Evolutionary conservation across 75 land plant genomes (phyloP).

Genomic region (Selaginella moellendorffii): DNA sequence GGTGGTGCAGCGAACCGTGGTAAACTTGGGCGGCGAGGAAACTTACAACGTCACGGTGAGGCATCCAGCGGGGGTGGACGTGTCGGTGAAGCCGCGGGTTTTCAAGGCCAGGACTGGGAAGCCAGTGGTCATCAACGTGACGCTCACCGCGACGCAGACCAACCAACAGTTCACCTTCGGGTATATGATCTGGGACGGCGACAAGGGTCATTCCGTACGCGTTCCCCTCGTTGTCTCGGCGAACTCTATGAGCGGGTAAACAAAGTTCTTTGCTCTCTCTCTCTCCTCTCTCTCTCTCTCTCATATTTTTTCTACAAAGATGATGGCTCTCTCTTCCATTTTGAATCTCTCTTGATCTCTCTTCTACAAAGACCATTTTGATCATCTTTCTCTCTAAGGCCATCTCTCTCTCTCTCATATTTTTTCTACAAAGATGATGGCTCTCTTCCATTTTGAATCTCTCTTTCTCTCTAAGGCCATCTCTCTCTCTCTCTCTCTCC

Average conservation of each 20-base stretch:
- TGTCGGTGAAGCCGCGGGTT: conserved; percentile 26
- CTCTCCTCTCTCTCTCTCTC: no score
- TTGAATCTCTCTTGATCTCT: no score
- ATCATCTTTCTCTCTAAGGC: no score
- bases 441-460: no score
- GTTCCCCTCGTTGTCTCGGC: conserved; percentile 41
- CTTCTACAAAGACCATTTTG: no score
- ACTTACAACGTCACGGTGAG: conserved; percentile 21
- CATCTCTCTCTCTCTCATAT: no score
- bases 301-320: no score
- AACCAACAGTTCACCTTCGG: conserved; percentile 36
- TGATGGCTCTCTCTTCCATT: no score
- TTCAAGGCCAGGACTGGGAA: conserved; percentile 16
- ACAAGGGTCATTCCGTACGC: conserved; percentile 32
- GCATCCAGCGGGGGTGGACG: conserved; percentile 33
- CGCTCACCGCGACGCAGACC: conserved; percentile 19
- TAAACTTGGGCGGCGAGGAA: conserved; percentile 29
- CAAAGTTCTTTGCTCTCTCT: no score
- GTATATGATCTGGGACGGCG: conserved; percentile 33
- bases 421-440: no score
- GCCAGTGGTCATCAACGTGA: conserved; percentile 17
- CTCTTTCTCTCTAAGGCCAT: no score
- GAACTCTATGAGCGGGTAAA: conserved; percentile 1
- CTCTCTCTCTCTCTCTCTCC: no score
- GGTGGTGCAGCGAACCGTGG: conserved; percentile 29